Conservation (phyloP, 208 protist species). For the Spongospora subterranea region DNA sequence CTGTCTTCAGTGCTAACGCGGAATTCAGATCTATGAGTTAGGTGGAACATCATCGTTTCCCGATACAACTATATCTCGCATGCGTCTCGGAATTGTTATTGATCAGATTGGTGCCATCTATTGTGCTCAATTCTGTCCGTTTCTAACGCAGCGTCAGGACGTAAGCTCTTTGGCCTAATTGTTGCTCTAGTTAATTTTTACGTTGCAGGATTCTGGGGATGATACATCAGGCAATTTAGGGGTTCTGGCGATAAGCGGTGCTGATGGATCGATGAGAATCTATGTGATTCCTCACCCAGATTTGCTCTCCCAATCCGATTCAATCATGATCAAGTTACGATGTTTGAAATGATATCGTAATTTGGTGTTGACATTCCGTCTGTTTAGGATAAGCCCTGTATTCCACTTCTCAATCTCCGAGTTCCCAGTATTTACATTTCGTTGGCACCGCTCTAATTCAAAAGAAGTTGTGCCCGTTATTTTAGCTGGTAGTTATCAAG, state of each 20-base stretch:
- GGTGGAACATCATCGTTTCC: not conserved
- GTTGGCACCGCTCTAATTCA: not conserved
- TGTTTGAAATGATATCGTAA: not conserved
- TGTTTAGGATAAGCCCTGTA: not conserved
- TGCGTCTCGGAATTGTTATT: not conserved
- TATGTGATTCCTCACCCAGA: slow-evolving; percentile 1
- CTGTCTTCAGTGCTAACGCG: not conserved
- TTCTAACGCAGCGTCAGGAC: not conserved
- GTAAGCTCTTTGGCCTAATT: not conserved
- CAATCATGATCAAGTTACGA: not conserved
- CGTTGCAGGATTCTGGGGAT: not conserved
- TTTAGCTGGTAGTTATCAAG: slow-evolving; percentile 34
- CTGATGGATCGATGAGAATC: not conserved
- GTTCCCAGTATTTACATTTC: not conserved
- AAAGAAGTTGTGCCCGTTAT: not conserved
- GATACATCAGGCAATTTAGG: not conserved
- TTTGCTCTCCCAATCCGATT: not conserved
- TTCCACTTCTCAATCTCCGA: not conserved
- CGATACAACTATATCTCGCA: not conserved
- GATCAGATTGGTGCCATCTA: not conserved
- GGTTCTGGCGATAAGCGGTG: not conserved
- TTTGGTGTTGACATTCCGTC: not conserved
- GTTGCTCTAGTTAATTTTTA: not conserved
- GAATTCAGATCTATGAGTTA: not conserved
- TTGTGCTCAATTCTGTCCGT: slow-evolving; percentile 26